These are phyloP conservation scores for Pseudopyrenochaeta lycopersici DNA, from an alignment of 2,329 filamentous ascomycete genomes.

Conservation along the genomic window DNA sequence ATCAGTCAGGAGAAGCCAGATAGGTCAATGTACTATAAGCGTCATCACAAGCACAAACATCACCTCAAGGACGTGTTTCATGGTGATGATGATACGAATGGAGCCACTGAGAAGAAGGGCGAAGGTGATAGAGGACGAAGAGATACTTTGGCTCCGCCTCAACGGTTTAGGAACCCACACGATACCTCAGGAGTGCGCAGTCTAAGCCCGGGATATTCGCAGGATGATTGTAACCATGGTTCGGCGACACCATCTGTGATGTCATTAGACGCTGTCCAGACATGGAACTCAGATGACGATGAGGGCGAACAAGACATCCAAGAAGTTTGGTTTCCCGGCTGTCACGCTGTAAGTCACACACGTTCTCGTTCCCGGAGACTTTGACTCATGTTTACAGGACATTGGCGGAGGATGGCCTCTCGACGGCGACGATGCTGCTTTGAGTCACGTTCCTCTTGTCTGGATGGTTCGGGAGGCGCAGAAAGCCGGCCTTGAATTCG, in stretches of 20 bases:
- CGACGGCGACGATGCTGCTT: conserved; percentile 63
- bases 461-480: conserved; percentile 75
- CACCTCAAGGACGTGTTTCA: conserved; percentile 16
- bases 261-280: conserved; percentile 36
- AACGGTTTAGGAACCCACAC: conserved; percentile 42
- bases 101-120: conserved; percentile 14
- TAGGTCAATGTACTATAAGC: conserved; percentile 37
- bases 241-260: conserved; percentile 41
- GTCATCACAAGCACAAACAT: conserved; percentile 32
- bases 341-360: conserved; percentile 64
- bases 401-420: conserved; percentile 79
- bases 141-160: conserved; percentile 38
- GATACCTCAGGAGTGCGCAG: conserved; percentile 46
- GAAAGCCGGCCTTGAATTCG: conserved; percentile 74
- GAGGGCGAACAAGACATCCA: conserved; percentile 74
- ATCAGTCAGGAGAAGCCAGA: conserved; percentile 59
- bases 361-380: neutral
- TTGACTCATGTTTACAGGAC: conserved; percentile 55
- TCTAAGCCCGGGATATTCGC: conserved; percentile 40
- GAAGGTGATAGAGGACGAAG: conserved; percentile 27
- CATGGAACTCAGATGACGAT: conserved; percentile 40
- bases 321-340: conserved; percentile 82
- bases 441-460: conserved; percentile 73
- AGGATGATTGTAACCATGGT: conserved; percentile 14
- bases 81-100: conserved; percentile 18